Evolutionary conservation across 2,329 filamentous ascomycete species (phyloP), one percentile per base, ranked within the genome.

Genomic region (Scleromitrula shiraiana): DNA sequence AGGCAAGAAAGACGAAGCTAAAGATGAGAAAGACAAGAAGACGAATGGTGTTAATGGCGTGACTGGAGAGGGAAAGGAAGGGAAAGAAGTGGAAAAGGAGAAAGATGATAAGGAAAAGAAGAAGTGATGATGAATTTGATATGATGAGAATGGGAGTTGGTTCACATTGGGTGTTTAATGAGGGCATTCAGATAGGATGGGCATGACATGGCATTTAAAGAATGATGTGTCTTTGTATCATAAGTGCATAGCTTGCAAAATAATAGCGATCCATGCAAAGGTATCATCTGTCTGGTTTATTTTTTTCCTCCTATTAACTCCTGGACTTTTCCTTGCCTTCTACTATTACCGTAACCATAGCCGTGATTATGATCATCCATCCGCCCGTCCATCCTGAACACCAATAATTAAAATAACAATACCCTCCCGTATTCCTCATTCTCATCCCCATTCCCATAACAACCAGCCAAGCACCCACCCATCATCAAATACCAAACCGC

Each of bases 1-100:
- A 60, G 78, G 74, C 38, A 88, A 88, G 71, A 88, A 82, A 51
- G 80, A 80, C 41, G 68, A 74, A 49, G 69, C 68, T 54, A 75
- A 74, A 56, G 73, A 76, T 29, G 75, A 75, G 55, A 80, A 89
- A 64, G 82, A 83, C 41, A 85, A 85, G 63, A 82, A 82, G 57
- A 67, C 71, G 59, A 78, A 78, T 52, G 65, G 60, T 52, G 56
- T 66, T 7, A 84, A 83, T 49, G 79, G 79, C 12, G 68, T 60
- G 20, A 73, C 76, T 43, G 73, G 69, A 4, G 66, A 67, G 38
- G 64, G 53, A 1, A 74, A 77, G 58, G 73, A 77, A 37, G 68
- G 66, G 27, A 75, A 79, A 56, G 64, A 66, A 41, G 56, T 65
- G 50, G 60, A 64, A 60, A 69, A 67, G 62, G 77, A 77, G 66